These are phyloP conservation scores for Mrakiaceae sp. DNA, from an alignment of 1,284 basidiomycete genomes.

Conservation along the genomic window DNA sequence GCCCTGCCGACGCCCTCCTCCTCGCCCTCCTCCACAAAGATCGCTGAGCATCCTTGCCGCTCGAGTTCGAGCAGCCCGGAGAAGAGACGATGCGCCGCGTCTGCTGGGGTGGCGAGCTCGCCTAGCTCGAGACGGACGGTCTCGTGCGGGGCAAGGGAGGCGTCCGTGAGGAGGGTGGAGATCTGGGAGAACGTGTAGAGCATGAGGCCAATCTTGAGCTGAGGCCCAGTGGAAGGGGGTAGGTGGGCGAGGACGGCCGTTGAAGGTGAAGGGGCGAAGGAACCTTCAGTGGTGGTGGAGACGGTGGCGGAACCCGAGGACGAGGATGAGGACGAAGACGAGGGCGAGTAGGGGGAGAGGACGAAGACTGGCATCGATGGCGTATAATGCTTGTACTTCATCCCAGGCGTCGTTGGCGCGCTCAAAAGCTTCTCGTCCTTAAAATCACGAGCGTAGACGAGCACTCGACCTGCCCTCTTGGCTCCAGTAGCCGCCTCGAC, in stretches of 20 bases:
- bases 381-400: constrained; percentile 98
- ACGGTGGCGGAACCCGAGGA: constrained; percentile 38
- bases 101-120: constrained; percentile 45
- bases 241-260: neutral
- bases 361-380: constrained; percentile 73
- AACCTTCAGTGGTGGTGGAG: neutral
- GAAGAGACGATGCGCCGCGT: constrained; percentile 73
- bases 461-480: constrained; percentile 38
- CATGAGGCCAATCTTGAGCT: constrained; percentile 22
- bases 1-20: constrained; percentile 81
- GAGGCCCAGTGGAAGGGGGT: neutral
- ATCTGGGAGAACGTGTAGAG: constrained; percentile 15
- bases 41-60: constrained; percentile 59
- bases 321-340: constrained; percentile 19
- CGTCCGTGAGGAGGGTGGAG: constrained; percentile 12
- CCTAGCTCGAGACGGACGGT: constrained; percentile 47
- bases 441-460: constrained; percentile 67
- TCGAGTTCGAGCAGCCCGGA: constrained; percentile 79
- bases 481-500: constrained; percentile 20
- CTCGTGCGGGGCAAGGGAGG: neutral
- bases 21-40: constrained; percentile 74
- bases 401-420: constrained; percentile 91
- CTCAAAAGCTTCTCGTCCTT: constrained; percentile 51
- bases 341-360: constrained; percentile 40
- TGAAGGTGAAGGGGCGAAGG: neutral